Base-by-base conservation (phyloP, 768 basidiomycete species). In the Lentinula lateritia region DNA sequence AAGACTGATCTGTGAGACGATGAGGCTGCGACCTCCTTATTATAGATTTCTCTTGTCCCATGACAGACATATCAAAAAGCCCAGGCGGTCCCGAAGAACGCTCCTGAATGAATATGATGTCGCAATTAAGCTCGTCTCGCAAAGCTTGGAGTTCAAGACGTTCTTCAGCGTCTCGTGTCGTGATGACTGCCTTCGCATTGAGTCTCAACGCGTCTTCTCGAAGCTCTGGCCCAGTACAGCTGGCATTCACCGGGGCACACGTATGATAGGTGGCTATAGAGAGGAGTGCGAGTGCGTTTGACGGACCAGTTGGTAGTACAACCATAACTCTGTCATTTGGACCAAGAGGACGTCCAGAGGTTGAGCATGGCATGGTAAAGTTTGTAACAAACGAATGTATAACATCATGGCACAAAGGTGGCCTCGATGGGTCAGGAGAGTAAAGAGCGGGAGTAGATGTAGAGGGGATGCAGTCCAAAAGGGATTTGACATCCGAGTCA, bases 301-400 rank as follows among this genome's bases (percentile, higher is more conserved):
- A 76, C 18, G 79, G 77, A 7, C 79, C 78, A 10, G 78, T 76
- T 7, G 79, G 78, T 5, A 80, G 69, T 3, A 72, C 75, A 57
- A 79, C 68, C 71, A 82, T 77, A 60, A 82, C 72, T 10, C 80
- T 74, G 68, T 80, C 78, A 66, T 80, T 82, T 10, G 72, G 75
- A 7, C 73, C 74, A 3, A 79, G 67, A 2, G 66, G 69, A 20
- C 58, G 43, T 28, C 69, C 70, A 10, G 68, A 62, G 13, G 65
- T 61, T 0, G 75, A 73, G 62, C 71, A 70, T 1, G 80, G 79
- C 18, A 80, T 69, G 16, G 63, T 67, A 65, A 81, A 81, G 52
- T 66, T 68, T 20, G 72, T 66, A 41, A 81, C 67, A 65, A 80
- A 80, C 15, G 67, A 60, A 52, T 68, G 75, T 36, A 80, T 66